phyloP scores from a whole-genome alignment of 257 asterid species.

The Solanum chilense region DNA sequence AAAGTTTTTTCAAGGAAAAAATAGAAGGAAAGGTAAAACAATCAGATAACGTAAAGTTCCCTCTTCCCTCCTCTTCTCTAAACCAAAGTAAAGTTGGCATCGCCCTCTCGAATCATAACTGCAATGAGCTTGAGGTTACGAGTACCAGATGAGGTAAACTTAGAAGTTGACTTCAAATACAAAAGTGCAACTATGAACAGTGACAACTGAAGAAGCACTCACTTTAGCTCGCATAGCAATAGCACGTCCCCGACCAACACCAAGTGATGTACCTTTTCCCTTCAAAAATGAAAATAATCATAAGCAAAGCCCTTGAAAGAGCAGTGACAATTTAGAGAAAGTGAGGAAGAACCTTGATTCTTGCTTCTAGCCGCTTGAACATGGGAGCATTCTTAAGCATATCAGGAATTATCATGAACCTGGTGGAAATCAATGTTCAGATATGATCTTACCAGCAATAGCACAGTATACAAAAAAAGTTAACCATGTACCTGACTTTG shows the following conservation, averaged over 20 bases:
- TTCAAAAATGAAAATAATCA: slow-evolving; percentile 18
- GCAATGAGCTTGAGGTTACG: not conserved
- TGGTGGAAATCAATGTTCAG: slow-evolving; percentile 10
- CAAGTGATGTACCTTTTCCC: slow-evolving; percentile 94
- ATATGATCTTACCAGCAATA: not conserved
- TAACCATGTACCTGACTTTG: slow-evolving; percentile 67
- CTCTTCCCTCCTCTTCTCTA: not conserved
- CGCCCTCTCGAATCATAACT: not conserved
- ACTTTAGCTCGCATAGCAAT: slow-evolving; percentile 96
- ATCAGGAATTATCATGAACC: slow-evolving; percentile 98
- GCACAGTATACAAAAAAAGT: not conserved
- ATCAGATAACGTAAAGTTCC: not conserved
- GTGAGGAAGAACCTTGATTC: slow-evolving; percentile 60
- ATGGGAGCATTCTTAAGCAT: slow-evolving; percentile 99
- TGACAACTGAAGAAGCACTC: slow-evolving; percentile 7
- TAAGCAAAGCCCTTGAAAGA: slow-evolving; percentile 3
- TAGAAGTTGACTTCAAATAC: not conserved
- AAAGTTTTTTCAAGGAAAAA: not conserved
- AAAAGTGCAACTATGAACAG: not conserved
- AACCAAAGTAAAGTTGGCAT: not conserved
- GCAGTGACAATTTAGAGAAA: not conserved
- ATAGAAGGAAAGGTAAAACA: not conserved
- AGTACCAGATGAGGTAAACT: not conserved
- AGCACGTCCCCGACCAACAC: slow-evolving; percentile 98
- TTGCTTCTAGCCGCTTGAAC: slow-evolving; percentile 94